Evolutionary conservation across 768 basidiomycete species (phyloP).

Genomic region (Auriculariales sp.): DNA sequence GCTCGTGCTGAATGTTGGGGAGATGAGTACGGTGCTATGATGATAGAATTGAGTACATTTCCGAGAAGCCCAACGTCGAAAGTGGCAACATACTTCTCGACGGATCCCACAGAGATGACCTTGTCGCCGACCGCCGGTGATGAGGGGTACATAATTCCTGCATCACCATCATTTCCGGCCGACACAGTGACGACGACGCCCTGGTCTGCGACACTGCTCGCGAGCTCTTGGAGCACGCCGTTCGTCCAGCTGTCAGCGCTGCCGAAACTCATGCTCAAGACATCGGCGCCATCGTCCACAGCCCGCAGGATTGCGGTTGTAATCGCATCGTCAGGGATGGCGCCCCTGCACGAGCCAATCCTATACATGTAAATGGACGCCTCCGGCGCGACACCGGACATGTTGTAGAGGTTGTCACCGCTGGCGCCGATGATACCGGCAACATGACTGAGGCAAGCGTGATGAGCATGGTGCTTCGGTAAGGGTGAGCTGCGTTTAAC

Average conservation of each 20-base stretch:
- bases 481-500: too few species aligned
- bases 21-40: not conserved
- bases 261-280: not conserved
- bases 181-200: not conserved
- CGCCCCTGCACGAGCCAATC: not conserved
- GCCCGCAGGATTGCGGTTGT: not conserved
- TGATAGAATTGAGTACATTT: too few species aligned
- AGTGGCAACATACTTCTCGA: not conserved
- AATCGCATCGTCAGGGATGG: not conserved
- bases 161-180: not conserved
- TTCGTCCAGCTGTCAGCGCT: not conserved
- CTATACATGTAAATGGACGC: not conserved
- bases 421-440: not conserved
- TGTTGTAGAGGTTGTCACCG: not conserved
- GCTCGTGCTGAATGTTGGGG: not conserved
- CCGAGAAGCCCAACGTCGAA: too few species aligned
- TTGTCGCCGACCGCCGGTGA: not conserved
- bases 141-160: not conserved
- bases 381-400: not conserved
- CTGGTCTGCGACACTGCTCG: not conserved
- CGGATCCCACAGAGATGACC: not conserved
- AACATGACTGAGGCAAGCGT: not conserved
- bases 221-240: not conserved
- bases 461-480: too few species aligned
- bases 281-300: not conserved